Evolutionary conservation across 2,329 filamentous ascomycete genomes (phyloP), one percentile per base, ranked within the genome.

Genomic region (Cladobotryum mycophilum): DNA sequence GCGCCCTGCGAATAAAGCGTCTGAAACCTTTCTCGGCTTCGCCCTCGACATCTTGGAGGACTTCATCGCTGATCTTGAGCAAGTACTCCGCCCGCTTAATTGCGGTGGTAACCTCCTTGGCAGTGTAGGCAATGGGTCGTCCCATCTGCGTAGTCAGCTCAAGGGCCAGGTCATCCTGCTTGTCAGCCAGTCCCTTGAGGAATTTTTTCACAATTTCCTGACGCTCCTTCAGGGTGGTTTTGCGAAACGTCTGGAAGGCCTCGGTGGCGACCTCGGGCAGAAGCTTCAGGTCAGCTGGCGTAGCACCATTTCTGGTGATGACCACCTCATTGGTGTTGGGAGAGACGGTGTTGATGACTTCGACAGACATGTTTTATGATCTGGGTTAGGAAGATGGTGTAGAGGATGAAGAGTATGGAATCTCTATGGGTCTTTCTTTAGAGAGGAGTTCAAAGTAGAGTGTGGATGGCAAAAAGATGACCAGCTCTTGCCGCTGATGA

Each of bases 81-180:
- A 97, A 74, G 64, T 95, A 95, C 64, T 95, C 84, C 57, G 85
- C 88, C 56, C 92, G 82, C 72, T 87, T 88, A 57, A 95, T 80
- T 7, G 91, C 91, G 14, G 92, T 97, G 30, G 81, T 73, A 58
- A 97, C 79, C 73, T 97, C 92, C 59, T 84, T 89, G 43, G 79
- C 84, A 0, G 88, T 88, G 67, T 92, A 96, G 36, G 86, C 80
- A 61, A 96, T 96, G 34, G 92, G 92, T 17, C 92, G 80, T 40
- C 92, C 92, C 91, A 97, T 97, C 73, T 97, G 91, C 66, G 89
- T 85, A 0, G 91, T 96, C 53, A 97, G 73, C 67, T 96, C 91
- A 58, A 82, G 79, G 5, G 86, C 90, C 34, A 97, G 76, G 55
- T 84, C 86, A 82, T 93, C 86, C 67, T 90, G 80, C 65, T 82